Conservation (phyloP, 1,139 yeast genomes). For the Pneumocystis canis region DNA sequence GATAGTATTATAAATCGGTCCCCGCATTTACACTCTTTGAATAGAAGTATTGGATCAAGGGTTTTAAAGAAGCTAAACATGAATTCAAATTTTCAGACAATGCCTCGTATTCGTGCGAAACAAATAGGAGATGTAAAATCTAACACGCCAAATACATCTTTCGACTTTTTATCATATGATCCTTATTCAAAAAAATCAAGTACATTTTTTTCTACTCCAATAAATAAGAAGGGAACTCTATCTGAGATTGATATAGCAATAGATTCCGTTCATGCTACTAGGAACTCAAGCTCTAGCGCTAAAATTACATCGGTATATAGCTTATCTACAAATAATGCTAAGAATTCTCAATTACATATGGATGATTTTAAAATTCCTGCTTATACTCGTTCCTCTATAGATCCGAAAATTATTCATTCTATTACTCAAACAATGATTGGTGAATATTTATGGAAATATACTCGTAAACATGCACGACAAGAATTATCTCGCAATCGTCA, state of each 20-base stretch:
- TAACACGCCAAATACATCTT: not conserved
- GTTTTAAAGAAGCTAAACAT: not conserved
- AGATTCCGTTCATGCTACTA: not conserved
- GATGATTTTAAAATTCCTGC: not conserved
- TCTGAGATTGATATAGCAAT: not conserved
- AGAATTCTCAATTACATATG: not conserved
- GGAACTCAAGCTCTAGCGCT: not conserved
- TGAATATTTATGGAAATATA: conserved; percentile 76
- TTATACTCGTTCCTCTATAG: conserved; percentile 1
- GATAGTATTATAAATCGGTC: not conserved
- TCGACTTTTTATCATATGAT: not conserved
- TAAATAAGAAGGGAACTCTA: not conserved
- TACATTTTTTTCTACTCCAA: not conserved
- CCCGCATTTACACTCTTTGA: not conserved
- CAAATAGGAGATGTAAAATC: not conserved
- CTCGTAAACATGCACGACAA: conserved; percentile 29
- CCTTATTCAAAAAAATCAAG: not conserved
- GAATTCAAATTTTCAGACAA: not conserved
- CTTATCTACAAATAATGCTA: conserved; percentile 3
- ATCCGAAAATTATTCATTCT: conserved; percentile 51
- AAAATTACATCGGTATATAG: too few species aligned
- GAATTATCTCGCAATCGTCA: conserved; percentile 63
- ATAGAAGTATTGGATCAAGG: not conserved
- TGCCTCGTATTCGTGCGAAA: not conserved
- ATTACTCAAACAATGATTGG: conserved; percentile 89